Evolutionary conservation across 306 rosid species (phyloP), one percentile per base, ranked within the genome.

Genomic region (Casuarina glauca): DNA sequence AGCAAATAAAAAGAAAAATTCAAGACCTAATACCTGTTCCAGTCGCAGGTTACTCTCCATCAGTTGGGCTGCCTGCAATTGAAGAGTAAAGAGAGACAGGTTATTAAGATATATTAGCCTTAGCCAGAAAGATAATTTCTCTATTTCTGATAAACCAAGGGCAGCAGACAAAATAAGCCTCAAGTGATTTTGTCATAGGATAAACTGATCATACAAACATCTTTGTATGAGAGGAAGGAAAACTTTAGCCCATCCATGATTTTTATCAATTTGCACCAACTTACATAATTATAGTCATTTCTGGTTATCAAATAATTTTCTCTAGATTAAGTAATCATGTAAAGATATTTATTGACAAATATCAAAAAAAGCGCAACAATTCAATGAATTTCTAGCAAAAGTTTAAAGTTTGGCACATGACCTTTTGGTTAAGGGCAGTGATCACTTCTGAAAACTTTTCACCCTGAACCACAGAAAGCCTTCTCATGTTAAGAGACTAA

Each of bases 401-500:
- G 1, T 19, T 60, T 54, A 53, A 58, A 55, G 66, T 53, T 48
- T 39, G 42, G 7, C 6, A 45, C 12, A 61, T 39, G 51, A 85
- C 88, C 88, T 85, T 85, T 69, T 52, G 60, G 38, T 79, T 62
- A 66, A 72, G 82, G 69, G 75, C 76, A 9, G 2, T 32, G 66
- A 82, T 67, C 79, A 71, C 82, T 5, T 72, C 58, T 50, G 5
- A 2, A 72, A 66, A n/a, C 44, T 16, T 82, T 72, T 80, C 76
- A 72, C 62, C 74, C 86, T 78, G 77, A 79, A 81, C 69, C 32
- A 39, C 58, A 42, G 6, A 6, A 61, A 36, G 13, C 1, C 9
- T n/a, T 20, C 32, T 20, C 4, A 13, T 42, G 38, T 32, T 64
- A 49, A 50, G 48, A 64, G 9, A 5, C 10, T 9, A 9, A 43